These are phyloP conservation scores for Nakaseomyces uthaithaninus DNA, from an alignment of 1,139 yeast genomes.

Conservation along the genomic window DNA sequence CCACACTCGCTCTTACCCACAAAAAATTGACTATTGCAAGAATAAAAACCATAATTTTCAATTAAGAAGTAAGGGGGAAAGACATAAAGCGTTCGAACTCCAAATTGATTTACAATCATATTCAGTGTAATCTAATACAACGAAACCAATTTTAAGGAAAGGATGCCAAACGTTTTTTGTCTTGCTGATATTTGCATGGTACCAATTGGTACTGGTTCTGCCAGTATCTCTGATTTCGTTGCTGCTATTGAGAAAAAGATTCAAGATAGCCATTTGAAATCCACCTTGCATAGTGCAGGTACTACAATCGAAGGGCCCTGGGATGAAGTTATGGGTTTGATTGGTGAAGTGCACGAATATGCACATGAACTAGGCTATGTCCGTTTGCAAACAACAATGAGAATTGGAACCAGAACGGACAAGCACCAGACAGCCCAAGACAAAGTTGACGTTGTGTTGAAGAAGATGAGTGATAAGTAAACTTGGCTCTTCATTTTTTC, in stretches of 20 bases:
- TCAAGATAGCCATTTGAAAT: constrained; percentile 50
- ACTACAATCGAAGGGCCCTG: constrained; percentile 90
- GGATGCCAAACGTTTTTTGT: constrained; percentile 50
- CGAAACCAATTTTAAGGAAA: constrained; percentile 7
- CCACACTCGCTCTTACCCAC: too few relatives aligned
- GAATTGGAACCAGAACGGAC: constrained; percentile 73
- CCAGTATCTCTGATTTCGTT: constrained; percentile 76
- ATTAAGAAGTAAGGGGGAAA: not conserved
- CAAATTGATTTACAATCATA: not conserved
- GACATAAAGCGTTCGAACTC: not conserved
- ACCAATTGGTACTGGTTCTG: constrained; percentile 71
- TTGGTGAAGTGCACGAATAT: constrained; percentile 70
- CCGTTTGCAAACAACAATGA: constrained; percentile 74
- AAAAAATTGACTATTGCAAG: not conserved
- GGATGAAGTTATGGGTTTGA: constrained; percentile 71
- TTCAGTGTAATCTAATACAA: not conserved
- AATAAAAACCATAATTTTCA: too few relatives aligned
- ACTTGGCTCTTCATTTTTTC: not conserved
- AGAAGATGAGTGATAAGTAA: constrained; percentile 14
- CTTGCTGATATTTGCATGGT: constrained; percentile 76
- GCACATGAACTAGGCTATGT: constrained; percentile 63
- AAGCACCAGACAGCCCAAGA: constrained; percentile 59
- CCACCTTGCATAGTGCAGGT: constrained; percentile 80
- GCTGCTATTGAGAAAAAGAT: constrained; percentile 59
- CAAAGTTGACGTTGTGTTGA: constrained; percentile 53